phyloP scores from a whole-genome alignment of 345 rosid genomes.

The Citrus unshiu region DNA sequence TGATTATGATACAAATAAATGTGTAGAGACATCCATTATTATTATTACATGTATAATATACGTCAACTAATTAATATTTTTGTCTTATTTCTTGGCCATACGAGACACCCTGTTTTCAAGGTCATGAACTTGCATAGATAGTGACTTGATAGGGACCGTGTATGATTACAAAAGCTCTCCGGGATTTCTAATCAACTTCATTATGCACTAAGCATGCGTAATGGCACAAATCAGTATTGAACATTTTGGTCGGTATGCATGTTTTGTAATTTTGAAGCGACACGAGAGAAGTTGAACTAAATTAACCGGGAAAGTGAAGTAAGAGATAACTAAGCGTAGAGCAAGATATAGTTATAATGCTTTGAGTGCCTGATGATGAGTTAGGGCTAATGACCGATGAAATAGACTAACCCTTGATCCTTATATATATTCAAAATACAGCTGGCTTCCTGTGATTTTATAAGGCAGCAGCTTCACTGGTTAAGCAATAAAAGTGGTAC shows the following conservation, averaged over 20 bases:
- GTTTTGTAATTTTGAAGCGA: neutral
- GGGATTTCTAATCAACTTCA: neutral
- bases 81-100: neutral
- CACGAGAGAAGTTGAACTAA: neutral
- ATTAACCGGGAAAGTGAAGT: neutral
- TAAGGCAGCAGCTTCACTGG: neutral
- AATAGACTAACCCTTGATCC: neutral
- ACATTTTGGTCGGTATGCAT: neutral
- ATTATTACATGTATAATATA: neutral
- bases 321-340: neutral
- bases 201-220: neutral
- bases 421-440: neutral
- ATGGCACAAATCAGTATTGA: neutral
- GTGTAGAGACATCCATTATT: slow-evolving; percentile 6
- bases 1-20: slow-evolving; percentile 3
- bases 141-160: neutral
- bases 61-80: too few relatives aligned
- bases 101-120: neutral
- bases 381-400: neutral
- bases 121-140: neutral
- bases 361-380: neutral
- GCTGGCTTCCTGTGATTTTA: neutral
- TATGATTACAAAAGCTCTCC: neutral
- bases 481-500: neutral
- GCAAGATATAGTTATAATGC: neutral